A percentile compares a stretch with the other conserved stretches of the same genome.
These are phyloP conservation scores for Tulasnella sp. DNA, from an alignment of 768 basidiomycete genomes.

Conservation along the genomic window DNA sequence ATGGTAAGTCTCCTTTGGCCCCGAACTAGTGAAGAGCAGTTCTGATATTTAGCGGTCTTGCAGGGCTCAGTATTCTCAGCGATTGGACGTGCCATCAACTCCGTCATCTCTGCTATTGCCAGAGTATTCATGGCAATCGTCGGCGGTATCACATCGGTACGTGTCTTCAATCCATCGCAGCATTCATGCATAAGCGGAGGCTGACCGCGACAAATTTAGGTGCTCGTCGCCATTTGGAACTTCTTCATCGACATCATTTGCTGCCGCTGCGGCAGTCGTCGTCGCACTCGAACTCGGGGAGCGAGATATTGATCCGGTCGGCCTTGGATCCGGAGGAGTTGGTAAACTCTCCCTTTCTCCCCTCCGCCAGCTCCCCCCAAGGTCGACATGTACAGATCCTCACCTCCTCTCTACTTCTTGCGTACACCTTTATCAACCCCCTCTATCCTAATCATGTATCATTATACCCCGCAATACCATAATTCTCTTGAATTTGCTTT, in stretches of 20 bases:
- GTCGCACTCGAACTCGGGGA: slow-evolving; percentile 1
- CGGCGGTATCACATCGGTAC: slow-evolving; percentile 30
- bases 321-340: not conserved
- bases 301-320: not conserved
- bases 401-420: not conserved
- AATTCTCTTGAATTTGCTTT: not conserved
- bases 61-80: slow-evolving; percentile 33
- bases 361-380: not conserved
- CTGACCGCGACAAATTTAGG: slow-evolving; percentile 4
- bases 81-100: slow-evolving; percentile 33
- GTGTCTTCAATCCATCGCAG: not conserved
- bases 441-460: not conserved
- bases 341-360: not conserved
- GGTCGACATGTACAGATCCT: not conserved
- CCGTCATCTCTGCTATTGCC: slow-evolving; percentile 33
- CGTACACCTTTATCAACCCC: not conserved
- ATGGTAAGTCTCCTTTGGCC: not conserved
- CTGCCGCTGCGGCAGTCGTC: slow-evolving; percentile 30
- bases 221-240: slow-evolving; percentile 31
- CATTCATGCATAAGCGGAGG: not conserved
- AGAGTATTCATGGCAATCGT: slow-evolving; percentile 31
- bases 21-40: not conserved
- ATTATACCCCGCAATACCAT: not conserved
- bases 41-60: not conserved
- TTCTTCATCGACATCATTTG: slow-evolving; percentile 33